Evolutionary conservation across 495 filamentous ascomycete species (phyloP).

Genomic region (Apodospora peruviana): DNA sequence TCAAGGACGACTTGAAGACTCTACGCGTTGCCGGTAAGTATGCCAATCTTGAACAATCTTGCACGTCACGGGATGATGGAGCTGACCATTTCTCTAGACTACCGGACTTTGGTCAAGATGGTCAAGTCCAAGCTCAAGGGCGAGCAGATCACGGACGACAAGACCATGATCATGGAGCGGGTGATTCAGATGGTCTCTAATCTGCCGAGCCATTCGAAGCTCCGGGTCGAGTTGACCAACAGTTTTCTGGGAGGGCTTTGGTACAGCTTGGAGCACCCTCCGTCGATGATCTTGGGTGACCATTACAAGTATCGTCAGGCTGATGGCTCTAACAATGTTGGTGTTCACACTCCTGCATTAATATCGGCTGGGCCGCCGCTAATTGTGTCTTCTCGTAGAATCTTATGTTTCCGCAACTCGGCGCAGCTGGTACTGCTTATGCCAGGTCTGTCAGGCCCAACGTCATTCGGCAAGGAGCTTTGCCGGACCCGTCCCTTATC

Average conservation of each 20-base stretch:
- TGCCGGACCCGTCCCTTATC: conserved; percentile 70
- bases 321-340: conserved; percentile 60
- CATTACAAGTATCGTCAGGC: conserved; percentile 63
- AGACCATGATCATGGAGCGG: conserved; percentile 76
- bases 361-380: background rate
- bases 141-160: conserved; percentile 61
- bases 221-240: conserved; percentile 60
- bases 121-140: conserved; percentile 35
- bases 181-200: conserved; percentile 68
- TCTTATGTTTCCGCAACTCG: conserved; percentile 36
- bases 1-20: conserved; percentile 58
- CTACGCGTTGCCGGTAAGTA: conserved; percentile 38
- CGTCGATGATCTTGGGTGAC: conserved; percentile 55
- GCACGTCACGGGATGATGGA: background rate
- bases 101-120: conserved; percentile 33
- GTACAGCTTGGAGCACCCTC: conserved; percentile 55
- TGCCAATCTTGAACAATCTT: background rate
- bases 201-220: conserved; percentile 57
- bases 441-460: conserved; percentile 66
- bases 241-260: conserved; percentile 66
- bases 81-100: conserved; percentile 23
- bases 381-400: conserved; percentile 28
- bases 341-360: background rate
- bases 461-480: conserved; percentile 54
- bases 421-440: conserved; percentile 52